Conservation (phyloP, 2,329 filamentous ascomycete species). For the Hypoxylon sp. region DNA sequence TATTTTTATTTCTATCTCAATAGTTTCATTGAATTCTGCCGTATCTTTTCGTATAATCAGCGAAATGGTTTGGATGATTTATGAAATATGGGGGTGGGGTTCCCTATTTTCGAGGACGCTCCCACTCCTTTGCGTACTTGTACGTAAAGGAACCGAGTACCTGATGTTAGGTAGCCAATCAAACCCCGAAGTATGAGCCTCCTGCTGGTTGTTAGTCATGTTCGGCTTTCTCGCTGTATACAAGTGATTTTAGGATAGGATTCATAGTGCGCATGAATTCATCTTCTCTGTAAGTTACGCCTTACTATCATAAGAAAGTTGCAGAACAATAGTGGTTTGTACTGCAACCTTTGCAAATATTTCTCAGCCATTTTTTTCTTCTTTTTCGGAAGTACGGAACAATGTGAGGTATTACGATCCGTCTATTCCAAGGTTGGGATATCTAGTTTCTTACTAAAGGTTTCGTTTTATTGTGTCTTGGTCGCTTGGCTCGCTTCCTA, state of each 20-base stretch:
- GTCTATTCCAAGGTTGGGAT: slow-evolving; percentile 13
- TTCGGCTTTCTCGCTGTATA: not conserved
- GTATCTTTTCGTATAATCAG: no score
- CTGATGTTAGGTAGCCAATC: not conserved
- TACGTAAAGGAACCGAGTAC: no score
- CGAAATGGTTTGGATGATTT: no score
- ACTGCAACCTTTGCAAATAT: not conserved
- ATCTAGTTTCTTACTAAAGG: not conserved
- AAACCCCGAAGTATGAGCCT: not conserved
- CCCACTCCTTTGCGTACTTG: no score
- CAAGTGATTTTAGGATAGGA: not conserved
- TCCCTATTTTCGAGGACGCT: no score
- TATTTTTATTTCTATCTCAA: no score
- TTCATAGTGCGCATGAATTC: not conserved
- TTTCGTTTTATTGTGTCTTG: not conserved
- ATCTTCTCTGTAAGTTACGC: not conserved
- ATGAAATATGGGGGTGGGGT: no score
- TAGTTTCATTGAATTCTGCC: no score
- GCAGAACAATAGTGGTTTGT: not conserved
- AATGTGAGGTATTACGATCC: slow-evolving; percentile 3
- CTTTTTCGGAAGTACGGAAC: slow-evolving; percentile 14
- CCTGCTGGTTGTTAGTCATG: not conserved
- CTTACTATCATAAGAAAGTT: not conserved
- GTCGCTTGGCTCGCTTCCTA: slow-evolving; percentile 28
- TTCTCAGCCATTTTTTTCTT: not conserved